A percentile compares a stretch with the other conserved stretches of the same genome.
These are phyloP conservation scores for Przewalskia tangutica DNA, from an alignment of 257 asterid genomes.

Conservation along the genomic window DNA sequence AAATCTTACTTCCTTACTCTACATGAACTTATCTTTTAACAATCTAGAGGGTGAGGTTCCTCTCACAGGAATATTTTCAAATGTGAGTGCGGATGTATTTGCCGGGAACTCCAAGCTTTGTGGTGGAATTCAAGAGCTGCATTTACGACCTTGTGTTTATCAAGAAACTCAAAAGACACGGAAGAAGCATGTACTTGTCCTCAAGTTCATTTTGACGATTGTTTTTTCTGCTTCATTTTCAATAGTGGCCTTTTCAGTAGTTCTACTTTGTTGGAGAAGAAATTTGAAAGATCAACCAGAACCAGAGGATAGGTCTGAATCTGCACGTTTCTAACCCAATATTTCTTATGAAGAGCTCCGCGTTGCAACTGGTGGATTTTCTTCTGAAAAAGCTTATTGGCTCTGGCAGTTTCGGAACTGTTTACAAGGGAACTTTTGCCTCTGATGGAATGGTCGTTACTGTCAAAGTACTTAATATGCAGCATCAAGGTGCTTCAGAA, in stretches of 20 bases:
- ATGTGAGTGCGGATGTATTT: conserved; percentile 12
- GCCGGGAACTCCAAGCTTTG: conserved; percentile 28
- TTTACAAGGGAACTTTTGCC: conserved; percentile 27
- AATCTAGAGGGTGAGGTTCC: conserved; percentile 38
- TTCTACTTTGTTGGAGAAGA: conserved; percentile 18
- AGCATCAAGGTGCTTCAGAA: conserved; percentile 29
- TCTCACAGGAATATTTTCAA: conserved; percentile 25
- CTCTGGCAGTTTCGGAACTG: conserved; percentile 36
- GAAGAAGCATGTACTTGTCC: conserved; percentile 1
- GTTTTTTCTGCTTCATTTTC: conserved; percentile 17
- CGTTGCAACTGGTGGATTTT: conserved; percentile 31
- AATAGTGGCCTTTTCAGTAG: conserved; percentile 14
- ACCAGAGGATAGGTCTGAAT: neutral
- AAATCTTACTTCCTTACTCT: conserved; percentile 15
- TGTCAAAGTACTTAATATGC: conserved; percentile 37
- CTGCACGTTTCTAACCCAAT: conserved; percentile 14
- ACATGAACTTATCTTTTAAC: conserved; percentile 37
- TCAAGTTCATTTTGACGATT: conserved; percentile 8
- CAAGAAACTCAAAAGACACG: conserved; percentile 9
- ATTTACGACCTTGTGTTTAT: conserved; percentile 21
- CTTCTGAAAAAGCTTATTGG: conserved; percentile 25
- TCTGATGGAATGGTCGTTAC: conserved; percentile 24
- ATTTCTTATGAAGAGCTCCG: conserved; percentile 32
- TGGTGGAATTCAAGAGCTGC: conserved; percentile 27
- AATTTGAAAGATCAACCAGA: conserved; percentile 7